phyloP scores from a whole-genome alignment of 2,329 filamentous ascomycete genomes.

The Pyrenophora seminiperda region DNA sequence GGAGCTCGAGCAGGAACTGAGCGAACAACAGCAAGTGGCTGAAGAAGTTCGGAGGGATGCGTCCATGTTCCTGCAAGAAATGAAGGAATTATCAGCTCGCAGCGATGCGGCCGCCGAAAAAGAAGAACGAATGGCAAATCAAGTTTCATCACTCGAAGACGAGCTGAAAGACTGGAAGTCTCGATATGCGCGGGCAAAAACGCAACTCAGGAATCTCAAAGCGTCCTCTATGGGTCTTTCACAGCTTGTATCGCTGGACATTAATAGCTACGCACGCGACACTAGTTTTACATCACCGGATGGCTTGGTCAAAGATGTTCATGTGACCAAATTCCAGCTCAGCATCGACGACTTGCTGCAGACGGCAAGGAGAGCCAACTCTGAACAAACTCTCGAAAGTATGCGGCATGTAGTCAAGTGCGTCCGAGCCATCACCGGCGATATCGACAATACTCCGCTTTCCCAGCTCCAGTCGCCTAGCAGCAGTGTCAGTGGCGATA shows the following conservation, averaged over 20 bases:
- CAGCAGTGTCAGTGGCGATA: slow-evolving; percentile 45
- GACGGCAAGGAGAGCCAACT: slow-evolving; percentile 73
- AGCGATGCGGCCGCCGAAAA: slow-evolving; percentile 79
- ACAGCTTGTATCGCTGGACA: slow-evolving; percentile 63
- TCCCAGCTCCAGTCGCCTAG: slow-evolving; percentile 45
- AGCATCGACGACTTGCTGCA: slow-evolving; percentile 89
- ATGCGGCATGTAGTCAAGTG: slow-evolving; percentile 86
- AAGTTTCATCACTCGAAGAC: slow-evolving; percentile 75
- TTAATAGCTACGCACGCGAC: slow-evolving; percentile 68
- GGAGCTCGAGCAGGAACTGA: slow-evolving; percentile 63
- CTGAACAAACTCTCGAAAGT: slow-evolving; percentile 76
- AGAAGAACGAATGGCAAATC: slow-evolving; percentile 76
- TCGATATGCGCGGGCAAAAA: slow-evolving; percentile 85
- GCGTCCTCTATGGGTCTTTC: slow-evolving; percentile 78
- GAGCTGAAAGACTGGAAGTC: slow-evolving; percentile 90
- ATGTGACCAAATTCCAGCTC: slow-evolving; percentile 94
- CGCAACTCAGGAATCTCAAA: slow-evolving; percentile 80
- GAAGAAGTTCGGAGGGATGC: slow-evolving; percentile 87
- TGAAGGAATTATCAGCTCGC: slow-evolving; percentile 82
- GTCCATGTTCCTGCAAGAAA: slow-evolving; percentile 81
- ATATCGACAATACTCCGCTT: slow-evolving; percentile 65
- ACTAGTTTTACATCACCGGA: slow-evolving; percentile 70
- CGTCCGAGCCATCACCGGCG: slow-evolving; percentile 83
- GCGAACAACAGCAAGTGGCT: slow-evolving; percentile 80
- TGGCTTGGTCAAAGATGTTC: slow-evolving; percentile 85